Conservation (phyloP, 2,329 filamentous ascomycete genomes). For the Claviceps spartinae region DNA sequence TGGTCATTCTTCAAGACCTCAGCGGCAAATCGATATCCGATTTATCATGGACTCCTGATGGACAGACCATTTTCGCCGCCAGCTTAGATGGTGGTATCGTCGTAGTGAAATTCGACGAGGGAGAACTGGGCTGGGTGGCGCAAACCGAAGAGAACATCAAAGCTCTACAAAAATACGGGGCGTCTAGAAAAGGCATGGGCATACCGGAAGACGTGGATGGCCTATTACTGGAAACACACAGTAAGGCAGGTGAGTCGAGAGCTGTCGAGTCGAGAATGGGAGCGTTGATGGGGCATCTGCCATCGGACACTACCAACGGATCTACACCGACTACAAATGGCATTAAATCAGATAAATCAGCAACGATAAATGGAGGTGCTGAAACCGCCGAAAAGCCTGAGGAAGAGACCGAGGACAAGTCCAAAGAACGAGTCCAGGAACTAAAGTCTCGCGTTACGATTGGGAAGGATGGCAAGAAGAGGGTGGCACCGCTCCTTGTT, state of each 20-base stretch:
- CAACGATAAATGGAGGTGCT: conserved; percentile 25
- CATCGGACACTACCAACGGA: conserved; percentile 38
- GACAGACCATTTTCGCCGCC: conserved; percentile 70
- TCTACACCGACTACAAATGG: conserved; percentile 35
- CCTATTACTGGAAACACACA: conserved; percentile 74
- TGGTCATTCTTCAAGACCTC: conserved; percentile 81
- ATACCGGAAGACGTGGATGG: conserved; percentile 89
- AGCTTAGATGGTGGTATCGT: conserved; percentile 85
- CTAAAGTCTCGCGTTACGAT: conserved; percentile 88
- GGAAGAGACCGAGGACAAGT: conserved; percentile 39
- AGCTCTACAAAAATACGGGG: conserved; percentile 84
- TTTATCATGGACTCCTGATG: conserved; percentile 85
- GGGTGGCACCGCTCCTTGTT: conserved; percentile 81
- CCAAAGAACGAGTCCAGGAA: conserved; percentile 38
- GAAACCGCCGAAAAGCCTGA: conserved; percentile 19
- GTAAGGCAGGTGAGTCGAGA: conserved; percentile 79
- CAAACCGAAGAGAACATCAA: conserved; percentile 82
- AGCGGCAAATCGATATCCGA: conserved; percentile 88
- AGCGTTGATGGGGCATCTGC: conserved; percentile 84
- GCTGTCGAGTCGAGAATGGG: conserved; percentile 94
- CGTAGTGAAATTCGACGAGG: conserved; percentile 65
- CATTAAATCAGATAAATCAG: conserved; percentile 31
- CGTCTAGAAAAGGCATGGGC: conserved; percentile 72
- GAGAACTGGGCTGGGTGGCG: conserved; percentile 82
- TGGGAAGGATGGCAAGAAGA: conserved; percentile 93